phyloP scores from a whole-genome alignment of 345 rosid genomes.

The Bruguiera sexangula region DNA sequence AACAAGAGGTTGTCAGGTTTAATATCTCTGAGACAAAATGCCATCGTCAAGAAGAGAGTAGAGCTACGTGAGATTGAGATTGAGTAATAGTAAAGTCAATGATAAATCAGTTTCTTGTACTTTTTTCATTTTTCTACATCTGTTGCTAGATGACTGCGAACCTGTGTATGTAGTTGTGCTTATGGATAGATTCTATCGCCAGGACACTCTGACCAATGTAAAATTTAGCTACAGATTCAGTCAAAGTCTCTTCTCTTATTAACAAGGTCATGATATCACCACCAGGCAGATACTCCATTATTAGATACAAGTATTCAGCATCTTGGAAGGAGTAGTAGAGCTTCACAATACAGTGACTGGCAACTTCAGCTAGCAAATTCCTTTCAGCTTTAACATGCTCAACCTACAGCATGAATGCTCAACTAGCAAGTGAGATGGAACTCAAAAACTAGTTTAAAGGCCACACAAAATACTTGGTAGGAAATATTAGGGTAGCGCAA shows the following conservation, averaged over 20 bases:
- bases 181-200: slow-evolving; percentile 93
- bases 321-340: slow-evolving; percentile 92
- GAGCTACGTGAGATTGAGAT: slow-evolving; percentile 16
- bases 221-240: slow-evolving; percentile 87
- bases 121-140: background rate
- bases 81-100: slow-evolving; percentile 6
- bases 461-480: background rate
- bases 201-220: slow-evolving; percentile 84
- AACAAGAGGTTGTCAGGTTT: slow-evolving; percentile 91
- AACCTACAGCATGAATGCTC: slow-evolving; percentile 42
- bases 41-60: slow-evolving; percentile 5
- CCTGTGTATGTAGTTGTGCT: slow-evolving; percentile 91
- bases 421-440: slow-evolving; percentile 12
- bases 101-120: slow-evolving; percentile 1
- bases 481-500: background rate
- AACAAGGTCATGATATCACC: slow-evolving; percentile 94
- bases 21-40: slow-evolving; percentile 62
- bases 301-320: slow-evolving; percentile 67
- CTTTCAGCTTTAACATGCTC: slow-evolving; percentile 94
- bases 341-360: slow-evolving; percentile 84
- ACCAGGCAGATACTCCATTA: slow-evolving; percentile 95
- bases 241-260: slow-evolving; percentile 91
- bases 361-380: slow-evolving; percentile 95
- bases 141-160: slow-evolving; percentile 24
- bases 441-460: background rate